Percentiles rank a stretch among this genome's conserved stretches.
Conservation (phyloP, 2,329 filamentous ascomycete genomes). For the Cladorrhinum sp. region DNA sequence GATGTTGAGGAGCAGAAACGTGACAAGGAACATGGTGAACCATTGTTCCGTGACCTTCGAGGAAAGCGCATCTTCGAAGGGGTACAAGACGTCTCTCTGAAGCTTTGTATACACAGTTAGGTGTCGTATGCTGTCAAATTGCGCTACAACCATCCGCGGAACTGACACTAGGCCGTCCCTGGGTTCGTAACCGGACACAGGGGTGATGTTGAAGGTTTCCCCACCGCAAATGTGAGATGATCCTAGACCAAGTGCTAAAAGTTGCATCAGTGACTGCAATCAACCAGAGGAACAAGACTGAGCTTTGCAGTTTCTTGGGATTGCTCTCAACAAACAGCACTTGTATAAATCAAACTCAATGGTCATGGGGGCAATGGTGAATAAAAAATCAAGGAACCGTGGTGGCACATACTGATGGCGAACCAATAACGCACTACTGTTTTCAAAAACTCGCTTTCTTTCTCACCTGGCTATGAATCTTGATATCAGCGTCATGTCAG, state of each 20-base stretch:
- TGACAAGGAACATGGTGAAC: slow-evolving; percentile 39
- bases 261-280: neutral
- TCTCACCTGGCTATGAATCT: slow-evolving; percentile 17
- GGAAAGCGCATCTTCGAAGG: slow-evolving; percentile 37
- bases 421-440: slow-evolving; percentile 47
- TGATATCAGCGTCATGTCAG: neutral
- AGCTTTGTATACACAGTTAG: slow-evolving; percentile 36
- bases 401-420: slow-evolving; percentile 41
- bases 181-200: slow-evolving; percentile 35
- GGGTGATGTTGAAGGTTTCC: slow-evolving; percentile 41
- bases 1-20: slow-evolving; percentile 45
- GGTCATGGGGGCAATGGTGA: too few relatives aligned
- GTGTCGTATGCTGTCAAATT: slow-evolving; percentile 44
- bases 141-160: slow-evolving; percentile 45
- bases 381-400: neutral
- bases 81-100: slow-evolving; percentile 33
- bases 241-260: slow-evolving; percentile 43
- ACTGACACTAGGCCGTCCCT: slow-evolving; percentile 36
- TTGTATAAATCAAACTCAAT: too few relatives aligned
- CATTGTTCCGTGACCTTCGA: slow-evolving; percentile 33
- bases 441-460: slow-evolving; percentile 37
- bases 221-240: slow-evolving; percentile 42
- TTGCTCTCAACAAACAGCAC: too few relatives aligned
- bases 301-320: too few relatives aligned
- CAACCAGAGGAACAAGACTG: too few relatives aligned